phyloP scores from a whole-genome alignment of 2,329 filamentous ascomycete genomes.

The Eurotiales sp. region DNA sequence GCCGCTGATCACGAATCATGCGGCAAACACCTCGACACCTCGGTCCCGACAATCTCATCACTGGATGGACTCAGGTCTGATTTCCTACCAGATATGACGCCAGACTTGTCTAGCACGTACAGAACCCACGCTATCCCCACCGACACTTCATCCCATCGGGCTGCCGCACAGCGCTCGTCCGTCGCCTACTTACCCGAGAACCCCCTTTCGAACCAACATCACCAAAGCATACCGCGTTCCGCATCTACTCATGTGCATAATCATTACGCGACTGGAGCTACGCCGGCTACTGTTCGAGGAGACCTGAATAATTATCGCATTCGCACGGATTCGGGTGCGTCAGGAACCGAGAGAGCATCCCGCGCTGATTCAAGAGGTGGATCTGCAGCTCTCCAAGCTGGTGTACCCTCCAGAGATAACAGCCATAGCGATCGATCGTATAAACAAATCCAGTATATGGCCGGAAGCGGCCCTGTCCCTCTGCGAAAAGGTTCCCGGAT shows the following conservation, averaged over 20 bases:
- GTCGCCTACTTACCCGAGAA: constrained; percentile 29
- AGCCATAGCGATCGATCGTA: constrained; percentile 69
- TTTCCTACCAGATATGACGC: constrained; percentile 12
- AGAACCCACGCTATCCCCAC: constrained; percentile 7
- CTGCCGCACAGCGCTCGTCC: constrained; percentile 39
- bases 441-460: constrained; percentile 55
- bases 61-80: constrained; percentile 17
- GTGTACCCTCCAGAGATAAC: constrained; percentile 63
- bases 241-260: constrained; percentile 47
- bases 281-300: constrained; percentile 34
- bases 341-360: constrained; percentile 52
- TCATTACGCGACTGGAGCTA: constrained; percentile 38
- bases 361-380: constrained; percentile 63
- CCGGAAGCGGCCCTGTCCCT: constrained; percentile 61
- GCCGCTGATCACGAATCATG: constrained; percentile 18
- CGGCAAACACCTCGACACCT: constrained; percentile 6
- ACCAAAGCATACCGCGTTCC: constrained; percentile 40
- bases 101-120: constrained; percentile 9
- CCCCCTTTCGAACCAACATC: constrained; percentile 32
- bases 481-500: constrained; percentile 74
- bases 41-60: constrained; percentile 7
- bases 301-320: constrained; percentile 49
- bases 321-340: constrained; percentile 56
- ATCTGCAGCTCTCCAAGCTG: constrained; percentile 55
- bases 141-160: constrained; percentile 18